Conservation (phyloP, 2,329 filamentous ascomycete species). For the Sporothrix pallida region DNA sequence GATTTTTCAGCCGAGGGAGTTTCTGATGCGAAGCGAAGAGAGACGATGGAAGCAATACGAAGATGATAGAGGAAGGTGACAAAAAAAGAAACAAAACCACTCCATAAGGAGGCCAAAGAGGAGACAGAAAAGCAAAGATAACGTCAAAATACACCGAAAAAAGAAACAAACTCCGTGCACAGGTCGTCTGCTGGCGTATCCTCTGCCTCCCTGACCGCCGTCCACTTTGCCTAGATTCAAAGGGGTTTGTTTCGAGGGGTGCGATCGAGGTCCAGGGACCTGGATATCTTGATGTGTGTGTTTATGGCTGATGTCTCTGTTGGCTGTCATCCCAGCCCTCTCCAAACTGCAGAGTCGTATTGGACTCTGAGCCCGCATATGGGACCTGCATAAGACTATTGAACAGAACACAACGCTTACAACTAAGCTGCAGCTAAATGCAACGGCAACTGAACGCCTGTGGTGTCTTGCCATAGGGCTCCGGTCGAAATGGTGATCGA, state of each 20-base stretch:
- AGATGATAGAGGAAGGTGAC: not conserved
- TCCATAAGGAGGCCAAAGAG: not conserved
- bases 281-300: not conserved
- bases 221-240: not conserved
- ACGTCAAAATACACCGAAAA: not conserved
- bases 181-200: not conserved
- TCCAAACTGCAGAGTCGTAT: constrained; percentile 14
- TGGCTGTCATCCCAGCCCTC: too few relatives aligned
- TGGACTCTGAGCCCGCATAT: not conserved
- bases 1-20: not conserved
- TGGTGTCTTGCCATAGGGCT: not conserved
- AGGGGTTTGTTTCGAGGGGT: constrained; percentile 8
- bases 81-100: not conserved
- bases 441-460: not conserved
- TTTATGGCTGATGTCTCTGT: not conserved
- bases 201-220: constrained; percentile 3
- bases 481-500: constrained; percentile 31
- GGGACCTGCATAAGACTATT: constrained; percentile 7
- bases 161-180: not conserved
- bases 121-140: not conserved
- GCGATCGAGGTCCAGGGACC: not conserved
- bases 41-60: not conserved
- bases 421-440: too few relatives aligned
- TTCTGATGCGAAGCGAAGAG: not conserved
- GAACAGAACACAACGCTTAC: too few relatives aligned